Evolutionary conservation across 2,329 filamentous ascomycete genomes (phyloP).

Genomic region (Coniella lustricola): DNA sequence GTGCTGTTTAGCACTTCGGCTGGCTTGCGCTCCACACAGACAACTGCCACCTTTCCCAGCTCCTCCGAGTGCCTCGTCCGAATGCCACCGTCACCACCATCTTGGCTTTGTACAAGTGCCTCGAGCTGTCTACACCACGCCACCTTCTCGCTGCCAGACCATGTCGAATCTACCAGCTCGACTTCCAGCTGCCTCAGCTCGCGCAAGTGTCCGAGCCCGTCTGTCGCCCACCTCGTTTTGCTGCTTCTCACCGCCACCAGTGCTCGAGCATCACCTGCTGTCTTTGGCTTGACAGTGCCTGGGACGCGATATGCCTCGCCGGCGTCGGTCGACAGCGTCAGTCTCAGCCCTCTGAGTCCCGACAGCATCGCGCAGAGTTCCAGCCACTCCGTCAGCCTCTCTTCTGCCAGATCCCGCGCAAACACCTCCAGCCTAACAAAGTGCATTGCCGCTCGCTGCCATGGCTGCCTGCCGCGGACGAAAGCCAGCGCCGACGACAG

Average conservation of each 20-base stretch:
- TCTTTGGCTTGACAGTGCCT: conserved; percentile 5
- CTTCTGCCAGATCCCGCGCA: conserved; percentile 28
- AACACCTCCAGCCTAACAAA: conserved; percentile 35
- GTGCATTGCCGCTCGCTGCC: conserved; percentile 36
- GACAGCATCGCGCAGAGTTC: conserved; percentile 30
- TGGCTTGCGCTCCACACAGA: background rate
- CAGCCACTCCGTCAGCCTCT: conserved; percentile 27
- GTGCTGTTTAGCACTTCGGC: too few species aligned
- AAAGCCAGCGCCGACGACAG: conserved; percentile 34
- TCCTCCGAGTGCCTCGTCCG: conserved; percentile 9
- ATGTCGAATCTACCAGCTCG: conserved; percentile 28
- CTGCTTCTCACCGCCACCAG: background rate
- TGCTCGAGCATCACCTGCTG: background rate
- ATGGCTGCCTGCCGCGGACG: conserved; percentile 26
- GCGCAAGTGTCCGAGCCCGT: conserved; percentile 26
- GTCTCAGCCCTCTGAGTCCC: conserved; percentile 32
- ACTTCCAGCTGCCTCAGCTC: conserved; percentile 33
- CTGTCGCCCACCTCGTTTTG: conserved; percentile 23
- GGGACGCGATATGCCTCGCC: background rate
- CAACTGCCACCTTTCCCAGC: conserved; percentile 6
- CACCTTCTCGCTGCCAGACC: conserved; percentile 27
- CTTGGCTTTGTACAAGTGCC: background rate
- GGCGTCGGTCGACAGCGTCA: conserved; percentile 28
- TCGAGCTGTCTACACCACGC: conserved; percentile 29
- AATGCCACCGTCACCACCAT: conserved; percentile 22